These are phyloP conservation scores for Ustilago xerochloae DNA, from an alignment of 1,284 basidiomycete species.

Conservation along the genomic window DNA sequence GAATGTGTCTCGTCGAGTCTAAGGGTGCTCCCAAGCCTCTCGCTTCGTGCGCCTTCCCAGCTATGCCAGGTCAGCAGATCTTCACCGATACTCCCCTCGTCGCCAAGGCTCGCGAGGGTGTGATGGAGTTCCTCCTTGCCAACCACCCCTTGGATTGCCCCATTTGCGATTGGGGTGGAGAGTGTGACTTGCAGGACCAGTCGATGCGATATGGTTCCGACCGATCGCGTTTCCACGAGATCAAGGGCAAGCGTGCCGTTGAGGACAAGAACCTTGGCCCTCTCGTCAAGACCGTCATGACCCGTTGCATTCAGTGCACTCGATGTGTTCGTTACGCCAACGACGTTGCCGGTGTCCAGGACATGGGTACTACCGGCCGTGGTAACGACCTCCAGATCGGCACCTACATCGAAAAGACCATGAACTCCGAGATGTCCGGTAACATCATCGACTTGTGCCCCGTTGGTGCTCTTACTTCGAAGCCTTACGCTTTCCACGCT, in stretches of 20 bases:
- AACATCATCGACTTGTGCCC: conserved; percentile 95
- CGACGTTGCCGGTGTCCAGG: conserved; percentile 97
- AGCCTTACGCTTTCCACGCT: conserved; percentile 96
- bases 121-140: conserved; percentile 97
- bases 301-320: conserved; percentile 98
- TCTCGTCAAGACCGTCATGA: conserved; percentile 99
- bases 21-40: conserved; percentile 90
- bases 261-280: conserved; percentile 99
- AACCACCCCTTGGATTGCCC: conserved; percentile 99
- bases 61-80: conserved; percentile 95
- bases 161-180: conserved; percentile 83
- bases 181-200: conserved; percentile 99
- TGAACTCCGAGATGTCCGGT: conserved; percentile 97
- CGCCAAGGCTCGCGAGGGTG: conserved; percentile 88
- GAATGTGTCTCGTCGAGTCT: conserved; percentile 91
- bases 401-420: conserved; percentile 96
- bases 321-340: conserved; percentile 99
- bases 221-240: conserved; percentile 96
- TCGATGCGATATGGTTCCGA: conserved; percentile 99
- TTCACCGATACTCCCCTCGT: conserved; percentile 95
- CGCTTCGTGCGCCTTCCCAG: conserved; percentile 86
- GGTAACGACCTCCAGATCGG: conserved; percentile 99
- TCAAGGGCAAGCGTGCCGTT: conserved; percentile 94
- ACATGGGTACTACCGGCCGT: conserved; percentile 94
- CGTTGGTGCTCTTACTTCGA: conserved; percentile 96